These are phyloP conservation scores for Neurospora sp. DNA, from an alignment of 495 filamentous ascomycete species.

Conservation along the genomic window DNA sequence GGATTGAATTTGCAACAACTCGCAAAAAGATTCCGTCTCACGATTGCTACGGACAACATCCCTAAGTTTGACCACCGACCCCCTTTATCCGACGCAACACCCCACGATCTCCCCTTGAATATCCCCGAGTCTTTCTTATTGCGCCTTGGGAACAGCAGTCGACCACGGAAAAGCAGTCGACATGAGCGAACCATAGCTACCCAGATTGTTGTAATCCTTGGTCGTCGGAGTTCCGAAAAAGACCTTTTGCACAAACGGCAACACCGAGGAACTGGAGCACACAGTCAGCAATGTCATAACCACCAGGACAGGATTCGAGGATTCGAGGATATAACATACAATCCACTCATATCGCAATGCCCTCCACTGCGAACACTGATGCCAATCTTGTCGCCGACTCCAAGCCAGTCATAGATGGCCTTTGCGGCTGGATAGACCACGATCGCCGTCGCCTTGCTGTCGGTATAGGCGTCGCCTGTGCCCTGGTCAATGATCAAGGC, in stretches of 20 bases:
- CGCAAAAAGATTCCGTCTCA: background rate
- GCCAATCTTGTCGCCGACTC: conserved; percentile 36
- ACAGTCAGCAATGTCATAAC: background rate
- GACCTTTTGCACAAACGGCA: conserved; percentile 42
- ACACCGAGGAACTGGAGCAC: conserved; percentile 29
- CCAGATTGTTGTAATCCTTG: conserved; percentile 36
- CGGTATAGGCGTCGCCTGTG: conserved; percentile 37
- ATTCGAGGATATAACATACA: conserved; percentile 22
- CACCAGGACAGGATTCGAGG: background rate
- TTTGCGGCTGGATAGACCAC: conserved; percentile 43
- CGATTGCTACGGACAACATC: background rate
- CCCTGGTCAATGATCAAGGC: conserved; percentile 43
- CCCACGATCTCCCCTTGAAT: background rate
- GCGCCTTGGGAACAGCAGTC: conserved; percentile 25
- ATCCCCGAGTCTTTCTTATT: background rate
- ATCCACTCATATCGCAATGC: conserved; percentile 42
- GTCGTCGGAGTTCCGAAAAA: conserved; percentile 38
- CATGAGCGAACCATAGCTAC: conserved; percentile 37
- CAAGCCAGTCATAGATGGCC: conserved; percentile 42
- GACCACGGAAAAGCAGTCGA: conserved; percentile 40
- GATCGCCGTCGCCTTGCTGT: conserved; percentile 41
- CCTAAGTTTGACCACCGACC: background rate
- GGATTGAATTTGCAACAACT: background rate
- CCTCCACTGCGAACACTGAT: conserved; percentile 40
- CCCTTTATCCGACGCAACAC: background rate